phyloP scores from a whole-genome alignment of 768 basidiomycete genomes.

The Boletus rufocinnamomeus region DNA sequence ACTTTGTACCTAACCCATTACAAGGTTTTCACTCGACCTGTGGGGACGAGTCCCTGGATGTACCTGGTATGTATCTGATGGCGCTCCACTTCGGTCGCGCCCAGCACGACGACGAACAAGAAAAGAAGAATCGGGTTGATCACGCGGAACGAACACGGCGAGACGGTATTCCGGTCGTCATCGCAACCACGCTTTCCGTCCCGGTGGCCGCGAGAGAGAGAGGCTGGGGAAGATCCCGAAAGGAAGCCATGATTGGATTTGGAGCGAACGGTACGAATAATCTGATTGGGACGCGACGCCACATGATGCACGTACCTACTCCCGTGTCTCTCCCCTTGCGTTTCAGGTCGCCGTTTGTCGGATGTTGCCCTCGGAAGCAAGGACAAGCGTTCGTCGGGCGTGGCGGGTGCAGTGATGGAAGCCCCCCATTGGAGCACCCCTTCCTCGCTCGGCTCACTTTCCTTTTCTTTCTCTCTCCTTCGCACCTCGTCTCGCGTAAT shows the following conservation, averaged over 20 bases:
- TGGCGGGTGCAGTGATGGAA: not conserved
- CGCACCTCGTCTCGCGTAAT: not conserved
- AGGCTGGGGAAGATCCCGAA: not conserved
- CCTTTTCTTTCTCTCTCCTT: not conserved
- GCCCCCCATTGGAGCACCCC: not conserved
- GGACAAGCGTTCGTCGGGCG: too few species aligned
- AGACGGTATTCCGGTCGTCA: constrained; percentile 32
- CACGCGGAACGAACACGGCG: constrained; percentile 36
- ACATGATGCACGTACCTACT: not conserved
- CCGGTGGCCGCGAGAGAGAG: constrained; percentile 13
- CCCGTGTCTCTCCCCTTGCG: not conserved
- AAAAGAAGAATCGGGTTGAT: constrained; percentile 27
- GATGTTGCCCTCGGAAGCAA: not conserved
- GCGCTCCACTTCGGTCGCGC: not conserved
- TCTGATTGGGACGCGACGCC: not conserved
- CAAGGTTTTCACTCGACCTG: constrained; percentile 9
- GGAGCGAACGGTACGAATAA: not conserved
- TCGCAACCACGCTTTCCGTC: constrained; percentile 21
- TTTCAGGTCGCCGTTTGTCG: constrained; percentile 16
- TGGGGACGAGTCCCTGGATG: constrained; percentile 2
- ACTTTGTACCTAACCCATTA: constrained; percentile 25
- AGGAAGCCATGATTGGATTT: not conserved
- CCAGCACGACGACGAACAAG: not conserved
- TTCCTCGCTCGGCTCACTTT: not conserved
- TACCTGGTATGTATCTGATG: constrained; percentile 9